These are phyloP conservation scores for Coniochaeta sp. DNA, from an alignment of 2,329 filamentous ascomycete genomes.

Conservation along the genomic window DNA sequence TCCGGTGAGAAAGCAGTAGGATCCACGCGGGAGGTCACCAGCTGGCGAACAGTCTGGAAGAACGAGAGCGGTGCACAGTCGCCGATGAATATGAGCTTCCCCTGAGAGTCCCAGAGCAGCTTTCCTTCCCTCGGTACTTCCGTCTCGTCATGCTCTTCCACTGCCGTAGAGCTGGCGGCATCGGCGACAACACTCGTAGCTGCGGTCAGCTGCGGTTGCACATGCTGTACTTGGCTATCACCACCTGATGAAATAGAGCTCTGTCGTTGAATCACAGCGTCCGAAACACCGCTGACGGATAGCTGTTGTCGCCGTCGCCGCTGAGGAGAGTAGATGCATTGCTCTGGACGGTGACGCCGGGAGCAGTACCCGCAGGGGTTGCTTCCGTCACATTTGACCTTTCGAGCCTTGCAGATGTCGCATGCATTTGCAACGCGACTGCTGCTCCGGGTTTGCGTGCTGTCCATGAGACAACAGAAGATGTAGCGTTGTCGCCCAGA, in stretches of 20 bases:
- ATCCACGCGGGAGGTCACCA: slow-evolving; percentile 42
- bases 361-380: slow-evolving; percentile 45
- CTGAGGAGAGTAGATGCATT: slow-evolving; percentile 42
- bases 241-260: not conserved
- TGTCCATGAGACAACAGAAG: not conserved
- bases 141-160: slow-evolving; percentile 35
- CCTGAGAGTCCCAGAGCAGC: slow-evolving; percentile 43
- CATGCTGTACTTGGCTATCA: not conserved
- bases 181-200: slow-evolving; percentile 18
- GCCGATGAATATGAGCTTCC: slow-evolving; percentile 48
- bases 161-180: slow-evolving; percentile 1
- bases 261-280: not conserved
- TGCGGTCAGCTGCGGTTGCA: slow-evolving; percentile 16
- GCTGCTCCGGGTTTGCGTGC: slow-evolving; percentile 10
- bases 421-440: slow-evolving; percentile 45
- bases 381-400: slow-evolving; percentile 49
- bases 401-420: slow-evolving; percentile 46
- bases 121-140: slow-evolving; percentile 48
- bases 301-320: slow-evolving; percentile 22
- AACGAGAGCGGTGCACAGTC: slow-evolving; percentile 50
- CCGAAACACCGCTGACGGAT: not conserved
- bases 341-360: slow-evolving; percentile 31
- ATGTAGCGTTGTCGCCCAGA: too few species aligned
- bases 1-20: slow-evolving; percentile 44
- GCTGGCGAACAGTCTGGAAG: slow-evolving; percentile 46